Conservation (phyloP, 2,329 filamentous ascomycete species). For the Alternaria metachromatica region DNA sequence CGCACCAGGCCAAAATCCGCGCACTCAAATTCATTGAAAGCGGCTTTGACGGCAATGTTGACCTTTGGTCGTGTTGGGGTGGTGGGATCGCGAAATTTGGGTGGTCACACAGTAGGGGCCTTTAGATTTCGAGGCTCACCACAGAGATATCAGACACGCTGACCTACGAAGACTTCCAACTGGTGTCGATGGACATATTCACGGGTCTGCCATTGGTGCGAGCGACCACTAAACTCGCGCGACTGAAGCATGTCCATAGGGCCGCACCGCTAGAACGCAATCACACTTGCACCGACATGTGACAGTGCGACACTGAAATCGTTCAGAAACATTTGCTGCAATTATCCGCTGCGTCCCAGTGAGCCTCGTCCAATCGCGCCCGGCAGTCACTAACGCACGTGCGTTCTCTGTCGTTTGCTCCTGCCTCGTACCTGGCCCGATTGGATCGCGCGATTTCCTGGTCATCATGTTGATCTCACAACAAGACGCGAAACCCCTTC, state of each 20-base stretch:
- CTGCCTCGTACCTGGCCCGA: background rate
- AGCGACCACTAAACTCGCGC: background rate
- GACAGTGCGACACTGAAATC: background rate
- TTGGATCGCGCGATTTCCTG: background rate
- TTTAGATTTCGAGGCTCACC: background rate
- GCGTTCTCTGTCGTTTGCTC: background rate
- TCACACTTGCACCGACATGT: background rate
- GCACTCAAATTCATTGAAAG: slow-evolving; percentile 41
- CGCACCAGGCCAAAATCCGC: slow-evolving; percentile 11
- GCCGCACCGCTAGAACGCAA: background rate
- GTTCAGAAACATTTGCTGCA: background rate
- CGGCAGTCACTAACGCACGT: background rate
- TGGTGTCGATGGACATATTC: background rate
- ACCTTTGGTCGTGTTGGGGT: slow-evolving; percentile 33
- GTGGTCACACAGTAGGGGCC: background rate
- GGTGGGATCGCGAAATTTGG: slow-evolving; percentile 27
- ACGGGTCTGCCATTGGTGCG: background rate
- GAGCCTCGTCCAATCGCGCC: background rate
- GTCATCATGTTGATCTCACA: background rate
- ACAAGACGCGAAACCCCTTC: background rate
- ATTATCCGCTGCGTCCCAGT: background rate
- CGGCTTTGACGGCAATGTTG: slow-evolving; percentile 18
- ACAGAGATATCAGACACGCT: background rate
- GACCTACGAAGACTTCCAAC: background rate
- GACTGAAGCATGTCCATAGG: background rate